Conservation (phyloP, 2,329 filamentous ascomycete genomes). For the Aspergillus ochraceoroseus region DNA sequence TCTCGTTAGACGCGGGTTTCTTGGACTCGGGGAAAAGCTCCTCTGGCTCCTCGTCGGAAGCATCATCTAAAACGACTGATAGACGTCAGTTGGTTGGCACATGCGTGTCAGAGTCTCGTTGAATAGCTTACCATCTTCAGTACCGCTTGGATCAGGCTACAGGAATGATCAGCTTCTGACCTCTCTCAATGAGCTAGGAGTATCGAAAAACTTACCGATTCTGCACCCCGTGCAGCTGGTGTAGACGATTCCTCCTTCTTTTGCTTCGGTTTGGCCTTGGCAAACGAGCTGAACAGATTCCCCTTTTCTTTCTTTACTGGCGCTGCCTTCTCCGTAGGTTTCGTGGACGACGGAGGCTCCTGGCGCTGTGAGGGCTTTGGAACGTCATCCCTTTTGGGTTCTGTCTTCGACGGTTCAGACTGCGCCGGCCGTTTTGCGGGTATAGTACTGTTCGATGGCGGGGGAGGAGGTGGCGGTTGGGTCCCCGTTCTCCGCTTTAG, state of each 20-base stretch:
- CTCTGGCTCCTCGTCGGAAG: constrained; percentile 55
- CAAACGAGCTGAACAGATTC: constrained; percentile 74
- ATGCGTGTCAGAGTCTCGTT: no score
- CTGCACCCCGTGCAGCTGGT: constrained; percentile 28
- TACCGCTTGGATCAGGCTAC: constrained; percentile 36
- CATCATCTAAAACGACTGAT: constrained; percentile 50
- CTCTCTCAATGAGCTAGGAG: not conserved
- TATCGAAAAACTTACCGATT: constrained; percentile 35
- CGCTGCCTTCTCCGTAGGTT: constrained; percentile 36
- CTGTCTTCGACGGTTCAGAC: constrained; percentile 22
- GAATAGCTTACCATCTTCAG: constrained; percentile 48
- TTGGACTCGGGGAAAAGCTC: constrained; percentile 45
- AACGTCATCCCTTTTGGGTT: constrained; percentile 22
- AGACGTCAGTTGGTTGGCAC: constrained; percentile 11
- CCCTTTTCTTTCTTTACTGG: constrained; percentile 57
- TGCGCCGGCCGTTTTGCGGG: constrained; percentile 40
- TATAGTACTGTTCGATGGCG: constrained; percentile 33
- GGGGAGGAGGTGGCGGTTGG: constrained; percentile 36
- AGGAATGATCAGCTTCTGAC: constrained; percentile 7
- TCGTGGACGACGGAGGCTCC: constrained; percentile 30
- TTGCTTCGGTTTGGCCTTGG: constrained; percentile 60
- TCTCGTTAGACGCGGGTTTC: constrained; percentile 36
- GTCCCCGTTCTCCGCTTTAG: constrained; percentile 46
- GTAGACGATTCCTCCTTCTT: constrained; percentile 43
- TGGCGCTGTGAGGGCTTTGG: constrained; percentile 19